Percentiles rank a stretch among this genome's conserved stretches.
These are phyloP conservation scores for Fonsecaea nubica DNA, from an alignment of 2,329 filamentous ascomycete genomes.

Conservation along the genomic window DNA sequence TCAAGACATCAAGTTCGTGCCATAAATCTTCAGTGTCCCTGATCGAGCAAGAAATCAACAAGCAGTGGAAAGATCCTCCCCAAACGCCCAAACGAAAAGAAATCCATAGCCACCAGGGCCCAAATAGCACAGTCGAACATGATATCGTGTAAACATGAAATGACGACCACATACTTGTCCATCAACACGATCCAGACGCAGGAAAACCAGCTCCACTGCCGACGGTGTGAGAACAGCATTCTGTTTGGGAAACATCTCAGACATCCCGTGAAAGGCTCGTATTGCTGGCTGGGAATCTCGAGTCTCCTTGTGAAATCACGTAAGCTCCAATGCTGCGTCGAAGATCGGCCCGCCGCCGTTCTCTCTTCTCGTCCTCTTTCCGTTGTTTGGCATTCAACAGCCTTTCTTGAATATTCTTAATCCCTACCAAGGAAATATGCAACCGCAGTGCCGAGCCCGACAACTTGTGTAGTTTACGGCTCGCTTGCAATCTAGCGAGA, in stretches of 20 bases:
- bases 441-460: conserved; percentile 56
- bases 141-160: conserved; percentile 13
- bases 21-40: conserved; percentile 21
- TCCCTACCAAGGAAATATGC: conserved; percentile 54
- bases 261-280: conserved; percentile 21
- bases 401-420: conserved; percentile 57
- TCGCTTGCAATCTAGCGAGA: conserved; percentile 42
- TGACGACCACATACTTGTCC: not conserved
- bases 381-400: conserved; percentile 52
- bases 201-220: not conserved
- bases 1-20: conserved; percentile 33
- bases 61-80: conserved; percentile 20
- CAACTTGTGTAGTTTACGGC: conserved; percentile 41
- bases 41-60: conserved; percentile 4
- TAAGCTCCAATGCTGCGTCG: conserved; percentile 61
- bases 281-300: conserved; percentile 41
- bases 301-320: conserved; percentile 46
- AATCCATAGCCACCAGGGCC: conserved; percentile 31
- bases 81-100: conserved; percentile 18
- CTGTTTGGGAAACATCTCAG: not conserved
- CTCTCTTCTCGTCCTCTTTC: conserved; percentile 55
- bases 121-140: conserved; percentile 10
- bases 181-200: not conserved
- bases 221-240: not conserved
- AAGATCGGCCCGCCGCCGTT: conserved; percentile 60